These are phyloP conservation scores for Mikania micrantha DNA, from an alignment of 129 eudicot species.

Conservation along the genomic window DNA sequence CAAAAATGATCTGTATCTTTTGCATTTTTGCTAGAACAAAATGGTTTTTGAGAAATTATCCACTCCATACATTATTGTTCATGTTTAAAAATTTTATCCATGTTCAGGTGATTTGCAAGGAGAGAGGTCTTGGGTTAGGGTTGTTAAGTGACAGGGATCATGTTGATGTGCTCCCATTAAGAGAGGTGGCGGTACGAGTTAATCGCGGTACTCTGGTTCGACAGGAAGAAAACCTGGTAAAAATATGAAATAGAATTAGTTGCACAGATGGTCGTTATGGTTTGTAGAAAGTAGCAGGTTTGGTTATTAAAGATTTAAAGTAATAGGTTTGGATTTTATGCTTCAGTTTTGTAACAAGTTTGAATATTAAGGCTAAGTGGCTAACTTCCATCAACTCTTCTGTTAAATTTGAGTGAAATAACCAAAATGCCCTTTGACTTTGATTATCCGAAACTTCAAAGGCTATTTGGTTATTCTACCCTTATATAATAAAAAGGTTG, in stretches of 20 bases:
- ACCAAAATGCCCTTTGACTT: no score
- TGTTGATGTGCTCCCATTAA: slow-evolving; percentile 30
- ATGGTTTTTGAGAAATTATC: background rate
- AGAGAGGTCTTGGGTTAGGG: slow-evolving; percentile 65
- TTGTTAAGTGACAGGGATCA: slow-evolving; percentile 27
- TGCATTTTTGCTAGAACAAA: background rate
- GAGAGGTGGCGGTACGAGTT: slow-evolving; percentile 19
- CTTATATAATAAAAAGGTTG: no score
- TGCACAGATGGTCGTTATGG: no score
- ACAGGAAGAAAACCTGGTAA: slow-evolving; percentile 43
- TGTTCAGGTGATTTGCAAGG: slow-evolving; percentile 68
- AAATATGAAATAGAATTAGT: background rate
- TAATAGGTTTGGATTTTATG: no score
- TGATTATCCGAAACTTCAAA: no score
- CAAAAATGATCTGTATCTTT: background rate
- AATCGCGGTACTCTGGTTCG: slow-evolving; percentile 27
- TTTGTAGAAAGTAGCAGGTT: no score
- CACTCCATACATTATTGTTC: background rate
- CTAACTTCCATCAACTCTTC: no score
- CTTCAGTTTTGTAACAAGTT: no score
- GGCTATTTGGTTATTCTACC: no score
- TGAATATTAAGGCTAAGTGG: no score
- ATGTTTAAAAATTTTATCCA: slow-evolving; percentile 2
- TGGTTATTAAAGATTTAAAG: no score
- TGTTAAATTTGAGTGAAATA: no score